Conservation (phyloP, 2,329 filamentous ascomycete genomes). For the Fusarium continuum region DNA sequence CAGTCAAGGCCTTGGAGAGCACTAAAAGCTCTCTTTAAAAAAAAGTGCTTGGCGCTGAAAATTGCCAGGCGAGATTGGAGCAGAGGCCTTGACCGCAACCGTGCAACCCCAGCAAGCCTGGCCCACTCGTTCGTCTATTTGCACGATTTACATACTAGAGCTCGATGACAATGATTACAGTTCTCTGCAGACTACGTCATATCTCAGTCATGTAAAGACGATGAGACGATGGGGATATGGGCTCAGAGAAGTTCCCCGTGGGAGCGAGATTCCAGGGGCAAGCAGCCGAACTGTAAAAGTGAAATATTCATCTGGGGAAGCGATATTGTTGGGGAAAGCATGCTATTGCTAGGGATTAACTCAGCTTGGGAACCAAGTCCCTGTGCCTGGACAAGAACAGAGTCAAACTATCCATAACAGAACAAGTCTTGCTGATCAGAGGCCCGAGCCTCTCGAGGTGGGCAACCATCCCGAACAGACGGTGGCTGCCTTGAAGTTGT, state of each 20-base stretch:
- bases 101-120: slow-evolving; percentile 21
- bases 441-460: slow-evolving; percentile 31
- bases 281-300: not conserved
- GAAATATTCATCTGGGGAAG: slow-evolving; percentile 1
- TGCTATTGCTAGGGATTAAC: slow-evolving; percentile 2
- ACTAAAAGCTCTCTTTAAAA: not conserved
- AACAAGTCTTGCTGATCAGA: slow-evolving; percentile 33
- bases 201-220: slow-evolving; percentile 1
- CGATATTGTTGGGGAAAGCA: not conserved
- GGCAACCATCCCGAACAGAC: slow-evolving; percentile 23
- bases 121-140: slow-evolving; percentile 24
- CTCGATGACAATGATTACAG: slow-evolving; percentile 22
- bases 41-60: slow-evolving; percentile 22
- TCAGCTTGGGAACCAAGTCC: slow-evolving; percentile 4
- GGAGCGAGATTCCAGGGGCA: not conserved
- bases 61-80: not conserved
- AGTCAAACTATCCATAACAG: slow-evolving; percentile 32
- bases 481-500: slow-evolving; percentile 12
- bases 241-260: not conserved
- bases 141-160: slow-evolving; percentile 35
- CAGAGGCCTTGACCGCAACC: slow-evolving; percentile 11
- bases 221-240: not conserved
- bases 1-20: too few relatives aligned
- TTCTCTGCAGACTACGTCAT: slow-evolving; percentile 37
- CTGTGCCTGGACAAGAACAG: slow-evolving; percentile 32